Percentiles rank a stretch among this genome's conserved stretches.
Conservation (phyloP, 176 grass and related monocot genomes). For the Aegilops speltoides region DNA sequence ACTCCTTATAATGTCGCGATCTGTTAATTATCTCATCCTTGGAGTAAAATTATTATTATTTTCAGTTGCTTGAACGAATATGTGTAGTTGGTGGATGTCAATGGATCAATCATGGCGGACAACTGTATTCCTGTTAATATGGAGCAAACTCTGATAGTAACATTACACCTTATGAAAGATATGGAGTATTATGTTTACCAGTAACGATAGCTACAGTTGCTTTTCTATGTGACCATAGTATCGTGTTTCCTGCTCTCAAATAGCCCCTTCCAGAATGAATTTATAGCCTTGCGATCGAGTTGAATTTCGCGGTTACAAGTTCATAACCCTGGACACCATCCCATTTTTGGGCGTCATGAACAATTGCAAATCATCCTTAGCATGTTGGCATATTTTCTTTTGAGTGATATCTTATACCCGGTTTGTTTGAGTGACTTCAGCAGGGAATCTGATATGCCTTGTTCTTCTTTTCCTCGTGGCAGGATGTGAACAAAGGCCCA, state of each 20-base stretch:
- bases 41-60: not conserved
- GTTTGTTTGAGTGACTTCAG: not conserved
- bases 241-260: not conserved
- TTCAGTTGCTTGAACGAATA: not conserved
- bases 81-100: conserved; percentile 2
- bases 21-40: not conserved
- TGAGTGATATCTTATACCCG: not conserved
- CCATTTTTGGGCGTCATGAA: not conserved
- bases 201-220: not conserved
- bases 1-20: not conserved
- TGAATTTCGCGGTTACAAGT: not conserved
- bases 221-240: not conserved
- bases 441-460: conserved; percentile 23
- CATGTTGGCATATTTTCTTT: conserved; percentile 1
- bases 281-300: not conserved
- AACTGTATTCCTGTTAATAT: conserved; percentile 4
- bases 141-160: conserved; percentile 9
- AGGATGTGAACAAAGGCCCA: conserved; percentile 56
- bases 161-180: conserved; percentile 15
- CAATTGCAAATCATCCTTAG: not conserved
- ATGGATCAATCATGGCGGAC: not conserved
- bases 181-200: not conserved
- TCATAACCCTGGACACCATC: not conserved
- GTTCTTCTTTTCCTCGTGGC: not conserved
- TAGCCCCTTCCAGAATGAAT: not conserved